A percentile compares a stretch with the other conserved stretches of the same genome.
These are phyloP conservation scores for Letharia lupina DNA, from an alignment of 495 filamentous ascomycete species.

Conservation along the genomic window DNA sequence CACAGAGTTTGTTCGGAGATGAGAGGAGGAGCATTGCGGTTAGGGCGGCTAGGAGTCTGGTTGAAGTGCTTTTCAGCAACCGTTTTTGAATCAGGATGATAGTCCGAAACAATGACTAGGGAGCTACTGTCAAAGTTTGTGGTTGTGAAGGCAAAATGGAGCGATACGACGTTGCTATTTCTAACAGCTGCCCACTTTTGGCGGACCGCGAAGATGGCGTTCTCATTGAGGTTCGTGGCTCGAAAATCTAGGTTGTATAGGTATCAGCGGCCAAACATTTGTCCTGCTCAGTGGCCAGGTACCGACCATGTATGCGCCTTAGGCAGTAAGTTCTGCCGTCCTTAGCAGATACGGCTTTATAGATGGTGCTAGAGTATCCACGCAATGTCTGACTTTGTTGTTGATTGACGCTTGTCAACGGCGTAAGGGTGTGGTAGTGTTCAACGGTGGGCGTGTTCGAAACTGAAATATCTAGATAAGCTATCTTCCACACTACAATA, in stretches of 20 bases:
- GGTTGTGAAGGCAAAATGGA: slow-evolving; percentile 90
- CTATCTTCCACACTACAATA: slow-evolving; percentile 8
- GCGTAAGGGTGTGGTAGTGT: slow-evolving; percentile 81
- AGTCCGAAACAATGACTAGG: slow-evolving; percentile 87
- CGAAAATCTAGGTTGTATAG: slow-evolving; percentile 50
- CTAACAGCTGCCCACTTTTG: slow-evolving; percentile 85
- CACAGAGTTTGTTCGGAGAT: slow-evolving; percentile 76
- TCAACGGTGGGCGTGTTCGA: slow-evolving; percentile 66
- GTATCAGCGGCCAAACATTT: slow-evolving; percentile 26
- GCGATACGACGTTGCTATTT: slow-evolving; percentile 73
- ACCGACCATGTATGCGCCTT: slow-evolving; percentile 68
- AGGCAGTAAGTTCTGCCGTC: slow-evolving; percentile 80
- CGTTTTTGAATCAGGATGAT: slow-evolving; percentile 84
- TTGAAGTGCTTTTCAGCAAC: slow-evolving; percentile 70
- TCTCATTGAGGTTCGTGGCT: slow-evolving; percentile 62
- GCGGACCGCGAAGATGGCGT: slow-evolving; percentile 74
- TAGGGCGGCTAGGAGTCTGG: slow-evolving; percentile 30
- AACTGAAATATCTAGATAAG: slow-evolving; percentile 32
- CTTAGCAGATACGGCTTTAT: slow-evolving; percentile 85
- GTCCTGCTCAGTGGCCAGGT: not conserved
- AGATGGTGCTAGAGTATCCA: slow-evolving; percentile 84
- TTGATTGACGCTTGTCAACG: slow-evolving; percentile 49
- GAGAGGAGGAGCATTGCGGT: slow-evolving; percentile 36
- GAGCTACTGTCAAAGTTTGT: slow-evolving; percentile 90
- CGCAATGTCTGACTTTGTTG: slow-evolving; percentile 68